Conservation (phyloP, 768 basidiomycete genomes). For the Scleroderma citrinum region DNA sequence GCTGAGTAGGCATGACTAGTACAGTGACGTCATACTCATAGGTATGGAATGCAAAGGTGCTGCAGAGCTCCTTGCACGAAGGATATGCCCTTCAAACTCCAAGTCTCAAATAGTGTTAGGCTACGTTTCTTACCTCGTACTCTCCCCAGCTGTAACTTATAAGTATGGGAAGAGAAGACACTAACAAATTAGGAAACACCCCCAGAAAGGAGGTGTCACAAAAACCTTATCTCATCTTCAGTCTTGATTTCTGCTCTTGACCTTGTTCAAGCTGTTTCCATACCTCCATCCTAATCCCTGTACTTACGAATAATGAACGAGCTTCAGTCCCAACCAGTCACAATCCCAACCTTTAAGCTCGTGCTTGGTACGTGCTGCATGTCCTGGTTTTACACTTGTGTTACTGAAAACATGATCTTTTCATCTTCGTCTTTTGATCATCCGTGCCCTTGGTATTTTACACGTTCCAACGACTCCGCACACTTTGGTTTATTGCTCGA, state of each 20-base stretch:
- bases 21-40: no score
- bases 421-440: background rate
- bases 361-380: constrained; percentile 73
- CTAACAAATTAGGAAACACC: constrained; percentile 19
- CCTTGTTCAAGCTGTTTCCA: constrained; percentile 18
- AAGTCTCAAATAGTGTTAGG: no score
- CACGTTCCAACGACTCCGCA: background rate
- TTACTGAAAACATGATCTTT: background rate
- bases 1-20: no score
- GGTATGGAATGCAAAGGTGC: no score
- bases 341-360: constrained; percentile 97
- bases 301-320: constrained; percentile 32
- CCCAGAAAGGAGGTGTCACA: constrained; percentile 18
- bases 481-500: constrained; percentile 20
- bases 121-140: no score
- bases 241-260: constrained; percentile 30
- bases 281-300: constrained; percentile 17
- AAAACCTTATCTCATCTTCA: constrained; percentile 33
- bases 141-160: no score
- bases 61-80: no score
- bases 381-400: background rate
- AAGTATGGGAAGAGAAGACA: no score
- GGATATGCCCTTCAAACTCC: no score
- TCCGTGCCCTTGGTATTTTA: background rate
- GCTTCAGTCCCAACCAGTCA: no score